phyloP scores from a whole-genome alignment of 257 asterid species.

The Solanum sparsipilum region DNA sequence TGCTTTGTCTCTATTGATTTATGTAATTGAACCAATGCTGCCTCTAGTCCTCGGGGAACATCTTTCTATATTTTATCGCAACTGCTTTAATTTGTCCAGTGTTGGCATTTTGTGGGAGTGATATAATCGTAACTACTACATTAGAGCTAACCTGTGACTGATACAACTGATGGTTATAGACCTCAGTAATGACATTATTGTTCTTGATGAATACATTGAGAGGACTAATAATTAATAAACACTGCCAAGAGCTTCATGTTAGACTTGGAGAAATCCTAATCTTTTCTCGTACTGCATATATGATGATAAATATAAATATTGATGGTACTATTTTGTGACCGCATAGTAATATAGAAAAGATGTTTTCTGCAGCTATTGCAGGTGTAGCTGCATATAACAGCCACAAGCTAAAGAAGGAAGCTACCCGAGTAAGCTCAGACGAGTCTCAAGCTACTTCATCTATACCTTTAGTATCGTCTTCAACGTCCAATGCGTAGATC shows the following conservation, averaged over 20 bases:
- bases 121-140: neutral
- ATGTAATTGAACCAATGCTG: neutral
- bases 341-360: neutral
- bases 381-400: constrained; percentile 97
- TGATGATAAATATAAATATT: neutral
- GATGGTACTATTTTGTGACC: neutral
- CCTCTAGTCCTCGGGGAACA: neutral
- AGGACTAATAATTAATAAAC: neutral
- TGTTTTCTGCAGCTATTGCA: constrained; percentile 56
- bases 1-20: neutral
- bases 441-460: constrained; percentile 27
- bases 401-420: constrained; percentile 83
- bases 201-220: neutral
- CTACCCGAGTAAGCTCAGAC: constrained; percentile 33
- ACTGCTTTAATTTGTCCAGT: neutral
- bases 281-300: neutral
- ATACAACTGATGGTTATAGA: neutral
- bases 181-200: neutral
- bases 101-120: neutral
- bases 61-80: neutral
- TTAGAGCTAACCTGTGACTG: neutral
- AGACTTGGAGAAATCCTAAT: neutral
- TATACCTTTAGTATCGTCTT: constrained; percentile 26
- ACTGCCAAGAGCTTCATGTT: neutral
- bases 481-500: constrained; percentile 15